Conservation (phyloP, 352 stramenopile genomes). For the Thalassiosira mediterranea region DNA sequence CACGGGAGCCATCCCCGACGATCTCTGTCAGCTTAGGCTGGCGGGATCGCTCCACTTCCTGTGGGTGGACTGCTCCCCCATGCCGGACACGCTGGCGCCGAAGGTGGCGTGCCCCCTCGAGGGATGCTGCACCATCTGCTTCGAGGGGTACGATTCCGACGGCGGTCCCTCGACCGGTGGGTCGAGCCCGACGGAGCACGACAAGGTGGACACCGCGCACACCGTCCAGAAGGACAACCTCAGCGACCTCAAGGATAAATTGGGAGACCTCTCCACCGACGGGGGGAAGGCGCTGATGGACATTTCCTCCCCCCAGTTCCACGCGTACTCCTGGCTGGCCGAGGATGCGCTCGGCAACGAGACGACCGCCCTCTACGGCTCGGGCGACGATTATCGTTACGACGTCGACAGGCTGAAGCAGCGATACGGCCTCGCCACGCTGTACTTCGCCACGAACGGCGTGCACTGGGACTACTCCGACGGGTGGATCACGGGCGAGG, state of each 20-base stretch:
- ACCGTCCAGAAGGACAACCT: slow-evolving; percentile 13
- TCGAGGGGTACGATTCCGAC: slow-evolving; percentile 41
- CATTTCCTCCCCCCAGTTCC: slow-evolving; percentile 37
- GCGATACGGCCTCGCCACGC: slow-evolving; percentile 45
- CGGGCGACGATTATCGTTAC: slow-evolving; percentile 7
- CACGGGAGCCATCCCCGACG: slow-evolving; percentile 13
- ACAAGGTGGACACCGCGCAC: slow-evolving; percentile 15
- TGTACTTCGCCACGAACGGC: slow-evolving; percentile 47
- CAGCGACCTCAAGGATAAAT: slow-evolving; percentile 23
- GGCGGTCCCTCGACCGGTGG: background rate
- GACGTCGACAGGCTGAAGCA: slow-evolving; percentile 30
- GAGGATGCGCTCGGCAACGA: slow-evolving; percentile 25
- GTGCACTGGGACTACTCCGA: slow-evolving; percentile 28
- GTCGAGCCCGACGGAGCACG: slow-evolving; percentile 9
- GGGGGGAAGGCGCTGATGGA: slow-evolving; percentile 23
- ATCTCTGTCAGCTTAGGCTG: slow-evolving; percentile 27
- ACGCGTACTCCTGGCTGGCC: slow-evolving; percentile 38
- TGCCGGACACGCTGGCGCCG: background rate
- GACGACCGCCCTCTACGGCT: no score
- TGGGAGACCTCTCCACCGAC: slow-evolving; percentile 14
- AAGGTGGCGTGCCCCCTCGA: slow-evolving; percentile 32
- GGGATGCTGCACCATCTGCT: slow-evolving; percentile 55
- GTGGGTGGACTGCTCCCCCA: slow-evolving; percentile 21
- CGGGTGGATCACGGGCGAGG: slow-evolving; percentile 26
- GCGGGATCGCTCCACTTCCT: slow-evolving; percentile 28